Evolutionary conservation across 1,284 basidiomycete genomes (phyloP), one percentile per base, ranked within the genome.

Genomic region (Ceratobasidium sp.): DNA sequence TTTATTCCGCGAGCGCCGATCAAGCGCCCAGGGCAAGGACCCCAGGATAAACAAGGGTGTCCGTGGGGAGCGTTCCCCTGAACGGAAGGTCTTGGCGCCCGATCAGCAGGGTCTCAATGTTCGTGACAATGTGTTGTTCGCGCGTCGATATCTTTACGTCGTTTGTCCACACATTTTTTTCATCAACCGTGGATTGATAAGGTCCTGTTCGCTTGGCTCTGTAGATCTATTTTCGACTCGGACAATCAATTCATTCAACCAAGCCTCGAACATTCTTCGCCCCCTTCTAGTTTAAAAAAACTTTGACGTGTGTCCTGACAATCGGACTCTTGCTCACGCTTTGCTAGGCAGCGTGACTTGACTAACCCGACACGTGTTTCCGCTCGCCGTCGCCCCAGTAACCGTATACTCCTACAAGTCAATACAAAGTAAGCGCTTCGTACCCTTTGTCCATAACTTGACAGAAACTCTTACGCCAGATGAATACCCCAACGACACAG

Each of bases 301-400:
- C 33, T 33, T 33, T 33, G 33, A 33, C 33, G 33, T 33, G 57
- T 3, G 57, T 13, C 57, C 57, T 62, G 52, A 57, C 56, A 28
- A 57, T 23, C 42, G 42, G 9, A 40, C 12, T 15, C 59, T 38
- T 20, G 9, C n/a, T 75, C 52, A 77, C 13, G 75, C 48, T 54
- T 77, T 65, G 57, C 75, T 68, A 13, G 64, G 75, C 65, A 68
- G 44, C 17, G 61, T 42, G 52, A 77, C 65, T 68, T 77, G 75
- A 44, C 64, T 77, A 9, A 77, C 75, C 28, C 65, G 33, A 52
- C 75, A 77, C 40, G 75, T 77, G 56, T 77, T 77, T 28, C 75
- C 75, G 42, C 65, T 77, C 38, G 75, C 75, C 26, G 48, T 67
- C 26, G 75, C 65, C n/a, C 75, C 65, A 7, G 62, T 59, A 5